These are phyloP conservation scores for Eucalyptus cloeziana DNA, from an alignment of 345 rosid species.

Conservation along the genomic window DNA sequence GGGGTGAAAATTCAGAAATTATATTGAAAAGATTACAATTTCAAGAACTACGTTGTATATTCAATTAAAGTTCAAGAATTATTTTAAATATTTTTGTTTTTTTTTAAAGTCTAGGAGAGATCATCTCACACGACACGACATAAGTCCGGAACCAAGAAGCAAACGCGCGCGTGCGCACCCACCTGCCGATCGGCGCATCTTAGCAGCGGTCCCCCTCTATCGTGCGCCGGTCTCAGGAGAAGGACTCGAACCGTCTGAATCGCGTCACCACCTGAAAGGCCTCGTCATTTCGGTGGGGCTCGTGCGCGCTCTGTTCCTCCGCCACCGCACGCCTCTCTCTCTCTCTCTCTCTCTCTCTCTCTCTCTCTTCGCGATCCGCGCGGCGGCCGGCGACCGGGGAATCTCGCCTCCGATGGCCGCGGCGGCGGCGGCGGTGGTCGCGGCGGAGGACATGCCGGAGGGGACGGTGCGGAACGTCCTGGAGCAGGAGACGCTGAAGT, in stretches of 20 bases:
- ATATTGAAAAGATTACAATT: accelerated
- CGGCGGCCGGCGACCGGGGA: not conserved
- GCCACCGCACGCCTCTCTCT: not conserved
- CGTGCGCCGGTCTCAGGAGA: not conserved
- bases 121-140: not conserved
- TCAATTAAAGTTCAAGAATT: no score
- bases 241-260: not conserved
- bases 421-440: not conserved
- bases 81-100: no score
- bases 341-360: not conserved
- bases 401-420: slow-evolving; percentile 1
- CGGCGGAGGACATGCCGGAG: slow-evolving; percentile 38
- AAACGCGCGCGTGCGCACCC: not conserved
- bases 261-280: not conserved
- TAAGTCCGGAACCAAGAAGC: not conserved
- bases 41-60: accelerated
- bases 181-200: not conserved
- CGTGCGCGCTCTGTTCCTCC: not conserved
- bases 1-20: no score
- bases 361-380: not conserved
- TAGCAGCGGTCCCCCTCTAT: not conserved
- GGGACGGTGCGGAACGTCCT: slow-evolving; percentile 67
- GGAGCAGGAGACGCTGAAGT: slow-evolving; percentile 80
- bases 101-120: not conserved
- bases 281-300: not conserved